Evolutionary conservation across 768 basidiomycete species (phyloP), one percentile per base, ranked within the genome.

Genomic region (Auricularia cornea): DNA sequence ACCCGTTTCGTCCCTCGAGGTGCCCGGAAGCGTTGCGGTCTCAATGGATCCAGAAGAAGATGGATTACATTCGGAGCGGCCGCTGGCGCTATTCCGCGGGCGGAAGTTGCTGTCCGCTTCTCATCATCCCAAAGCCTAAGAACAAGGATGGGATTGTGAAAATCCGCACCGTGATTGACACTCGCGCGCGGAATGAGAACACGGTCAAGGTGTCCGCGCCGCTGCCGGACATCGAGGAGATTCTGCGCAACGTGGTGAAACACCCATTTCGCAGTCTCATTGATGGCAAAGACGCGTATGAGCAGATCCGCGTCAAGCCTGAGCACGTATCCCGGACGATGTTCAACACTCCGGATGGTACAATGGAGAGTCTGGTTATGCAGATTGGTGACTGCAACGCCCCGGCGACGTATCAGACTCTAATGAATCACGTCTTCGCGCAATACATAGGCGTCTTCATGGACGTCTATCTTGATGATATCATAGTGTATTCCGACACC

Each of bases 401-500:
- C 2, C 63, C 63, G 10, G 66, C 68, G 20, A 70, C 67, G 8
- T 68, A 63, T 59, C 67, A 68, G 52, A 40, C 61, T 0, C 64
- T 69, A 0, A 63, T 65, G 60, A 66, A 66, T 33, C 59, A 67
- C 59, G 65, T 70, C 26, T 70, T 71, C 57, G 28, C 33, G 2
- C 26, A 41, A 8, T 63, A 65, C 30, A 63, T 70, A 14, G 69
- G 70, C 3, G 60, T 64, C 8, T 70, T 66, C 57, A 59, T 71
- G 26, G 65, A 70, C 23, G 65, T 66, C 1, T 71, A 70, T 62
- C 62, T 67, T 31, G 66, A 67, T 29, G 65, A 68, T 41, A 65
- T 68, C 29, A 62, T 67, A 3, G 59, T 70, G n/a, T 68, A 63
- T 64, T 82, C 78, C 0, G 10, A 77, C 0, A 64, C 68, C 0